Conservation (phyloP, 2,329 filamentous ascomycete genomes). For the Hymenoscyphus infarciens region DNA sequence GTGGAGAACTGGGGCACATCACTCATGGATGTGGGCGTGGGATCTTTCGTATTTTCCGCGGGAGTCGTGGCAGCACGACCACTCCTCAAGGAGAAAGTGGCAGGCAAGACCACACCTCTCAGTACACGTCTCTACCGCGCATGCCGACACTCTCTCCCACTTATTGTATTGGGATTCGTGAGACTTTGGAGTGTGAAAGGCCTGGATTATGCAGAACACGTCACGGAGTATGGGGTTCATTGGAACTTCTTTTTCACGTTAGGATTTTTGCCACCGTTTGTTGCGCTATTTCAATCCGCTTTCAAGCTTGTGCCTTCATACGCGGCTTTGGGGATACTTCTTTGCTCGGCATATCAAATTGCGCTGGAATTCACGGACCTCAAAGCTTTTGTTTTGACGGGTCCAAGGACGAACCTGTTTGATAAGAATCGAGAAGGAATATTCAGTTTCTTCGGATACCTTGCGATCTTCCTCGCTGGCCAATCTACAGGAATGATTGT, state of each 20-base stretch:
- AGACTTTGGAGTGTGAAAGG: slow-evolving; percentile 88
- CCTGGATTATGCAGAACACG: slow-evolving; percentile 93
- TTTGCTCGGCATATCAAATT: slow-evolving; percentile 70
- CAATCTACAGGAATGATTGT: slow-evolving; percentile 79
- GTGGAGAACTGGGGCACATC: slow-evolving; percentile 99
- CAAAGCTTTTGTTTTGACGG: slow-evolving; percentile 77
- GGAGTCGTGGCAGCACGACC: slow-evolving; percentile 86
- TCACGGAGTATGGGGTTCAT: slow-evolving; percentile 95
- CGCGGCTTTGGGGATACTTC: slow-evolving; percentile 65
- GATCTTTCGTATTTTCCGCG: slow-evolving; percentile 93
- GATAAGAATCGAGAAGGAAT: slow-evolving; percentile 92
- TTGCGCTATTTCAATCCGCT: slow-evolving; percentile 74
- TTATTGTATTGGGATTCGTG: slow-evolving; percentile 75
- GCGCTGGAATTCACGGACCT: slow-evolving; percentile 73
- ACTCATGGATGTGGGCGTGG: slow-evolving; percentile 97
- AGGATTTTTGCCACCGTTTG: slow-evolving; percentile 81
- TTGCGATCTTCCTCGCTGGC: slow-evolving; percentile 90
- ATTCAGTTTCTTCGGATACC: slow-evolving; percentile 91
- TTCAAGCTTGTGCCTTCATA: slow-evolving; percentile 72
- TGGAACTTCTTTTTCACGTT: slow-evolving; percentile 99
- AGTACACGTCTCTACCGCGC: slow-evolving; percentile 59
- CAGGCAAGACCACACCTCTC: slow-evolving; percentile 48
- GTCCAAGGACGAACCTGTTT: slow-evolving; percentile 72
- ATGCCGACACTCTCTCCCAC: slow-evolving; percentile 75
- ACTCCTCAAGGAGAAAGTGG: slow-evolving; percentile 65